Percentiles rank a stretch among this genome's conserved stretches.
Conservation (phyloP, 2,329 filamentous ascomycete genomes). For the Dactylellina cionopaga region DNA sequence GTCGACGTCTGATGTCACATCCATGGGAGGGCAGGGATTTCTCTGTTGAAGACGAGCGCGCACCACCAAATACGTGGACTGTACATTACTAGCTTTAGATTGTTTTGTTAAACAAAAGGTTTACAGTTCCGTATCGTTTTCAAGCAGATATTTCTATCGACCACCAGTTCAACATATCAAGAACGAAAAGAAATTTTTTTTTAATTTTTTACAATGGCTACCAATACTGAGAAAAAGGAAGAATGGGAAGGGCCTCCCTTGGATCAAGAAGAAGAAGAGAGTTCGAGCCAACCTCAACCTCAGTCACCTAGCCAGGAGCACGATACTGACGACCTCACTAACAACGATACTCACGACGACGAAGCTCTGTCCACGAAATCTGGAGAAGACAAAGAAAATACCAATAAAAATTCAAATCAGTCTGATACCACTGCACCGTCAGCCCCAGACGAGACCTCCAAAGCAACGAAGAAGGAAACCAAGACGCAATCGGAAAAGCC, state of each 20-base stretch:
- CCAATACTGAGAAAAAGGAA: conserved; percentile 38
- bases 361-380: background rate
- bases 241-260: conserved; percentile 42
- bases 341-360: conserved; percentile 12
- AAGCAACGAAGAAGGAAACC: background rate
- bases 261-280: conserved; percentile 22
- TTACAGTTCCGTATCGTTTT: background rate
- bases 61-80: background rate
- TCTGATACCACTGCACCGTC: conserved; percentile 5
- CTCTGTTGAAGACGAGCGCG: no score
- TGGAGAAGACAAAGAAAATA: conserved; percentile 26
- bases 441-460: background rate
- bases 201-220: conserved; percentile 30
- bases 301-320: conserved; percentile 9
- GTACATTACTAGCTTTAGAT: background rate
- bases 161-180: background rate
- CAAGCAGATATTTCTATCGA: background rate
- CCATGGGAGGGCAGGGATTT: no score
- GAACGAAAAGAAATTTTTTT: no score
- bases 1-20: no score
- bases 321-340: background rate
- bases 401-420: background rate
- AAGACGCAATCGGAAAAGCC: background rate
- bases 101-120: background rate
- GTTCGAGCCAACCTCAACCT: conserved; percentile 1